Evolutionary conservation across 257 asterid species (phyloP).

Genomic region (Handroanthus guayacan): DNA sequence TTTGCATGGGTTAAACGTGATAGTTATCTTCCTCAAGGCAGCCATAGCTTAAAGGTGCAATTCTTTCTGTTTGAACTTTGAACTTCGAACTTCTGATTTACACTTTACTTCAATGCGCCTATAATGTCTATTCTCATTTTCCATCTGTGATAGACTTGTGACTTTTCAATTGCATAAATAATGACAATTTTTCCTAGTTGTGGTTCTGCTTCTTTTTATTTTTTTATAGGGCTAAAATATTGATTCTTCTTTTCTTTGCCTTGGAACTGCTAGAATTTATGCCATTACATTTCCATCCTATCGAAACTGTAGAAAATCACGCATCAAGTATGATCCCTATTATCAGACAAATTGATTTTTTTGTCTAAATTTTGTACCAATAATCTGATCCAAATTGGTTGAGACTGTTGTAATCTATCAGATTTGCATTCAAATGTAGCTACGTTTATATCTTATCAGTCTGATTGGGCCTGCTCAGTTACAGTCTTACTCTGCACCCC

Average conservation of each 20-base stretch:
- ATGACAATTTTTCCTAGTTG: not conserved
- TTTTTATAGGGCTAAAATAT: not conserved
- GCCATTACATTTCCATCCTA: not conserved
- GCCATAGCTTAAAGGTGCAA: conserved; percentile 94
- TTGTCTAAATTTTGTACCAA: not conserved
- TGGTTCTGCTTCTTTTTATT: conserved; percentile 19
- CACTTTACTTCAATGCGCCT: not conserved
- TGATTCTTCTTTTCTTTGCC: conserved; percentile 23
- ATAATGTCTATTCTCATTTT: not conserved
- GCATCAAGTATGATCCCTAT: not conserved
- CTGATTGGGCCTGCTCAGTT: conserved; percentile 18
- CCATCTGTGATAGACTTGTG: conserved; percentile 8
- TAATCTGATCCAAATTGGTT: conserved; percentile 18
- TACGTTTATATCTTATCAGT: conserved; percentile 15
- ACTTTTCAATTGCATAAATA: conserved; percentile 5
- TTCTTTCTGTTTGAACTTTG: conserved; percentile 32
- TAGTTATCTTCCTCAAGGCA: conserved; percentile 99
- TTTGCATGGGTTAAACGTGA: conserved; percentile 99
- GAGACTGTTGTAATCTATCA: conserved; percentile 24
- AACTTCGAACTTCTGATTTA: conserved; percentile 30
- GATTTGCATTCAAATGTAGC: conserved; percentile 9
- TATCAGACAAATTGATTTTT: conserved; percentile 13
- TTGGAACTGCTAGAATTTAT: conserved; percentile 6
- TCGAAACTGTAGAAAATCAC: conserved; percentile 4
- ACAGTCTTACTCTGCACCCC: not conserved